These are phyloP conservation scores for Bathelium albidoporum DNA, from an alignment of 495 filamentous ascomycete species.

Conservation along the genomic window DNA sequence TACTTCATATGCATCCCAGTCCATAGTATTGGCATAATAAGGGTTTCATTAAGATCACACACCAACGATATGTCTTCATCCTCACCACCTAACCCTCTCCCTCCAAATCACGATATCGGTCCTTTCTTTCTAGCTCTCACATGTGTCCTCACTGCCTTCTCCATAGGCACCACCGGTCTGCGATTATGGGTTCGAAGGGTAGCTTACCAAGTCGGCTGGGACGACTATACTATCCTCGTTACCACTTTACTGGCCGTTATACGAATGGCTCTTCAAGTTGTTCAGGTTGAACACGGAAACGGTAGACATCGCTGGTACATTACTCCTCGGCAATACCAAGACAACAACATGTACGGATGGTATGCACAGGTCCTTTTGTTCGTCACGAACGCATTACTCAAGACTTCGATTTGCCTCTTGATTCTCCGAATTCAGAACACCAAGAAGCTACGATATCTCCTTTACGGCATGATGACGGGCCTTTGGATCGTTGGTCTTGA, in stretches of 20 bases:
- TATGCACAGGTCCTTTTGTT: conserved; percentile 19
- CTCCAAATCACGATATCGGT: conserved; percentile 15
- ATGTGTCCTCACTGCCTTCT: conserved; percentile 17
- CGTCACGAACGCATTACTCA: conserved; percentile 20
- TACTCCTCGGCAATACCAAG: conserved; percentile 8
- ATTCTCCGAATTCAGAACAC: conserved; percentile 13
- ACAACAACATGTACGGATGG: conserved; percentile 18
- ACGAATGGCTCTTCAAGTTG: conserved; percentile 13
- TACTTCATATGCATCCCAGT: neutral
- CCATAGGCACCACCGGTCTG: conserved; percentile 13
- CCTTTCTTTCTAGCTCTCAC: conserved; percentile 17
- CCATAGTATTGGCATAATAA: neutral
- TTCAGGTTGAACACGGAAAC: conserved; percentile 16
- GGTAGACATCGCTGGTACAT: conserved; percentile 23
- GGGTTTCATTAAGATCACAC: neutral
- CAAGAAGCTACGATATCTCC: conserved; percentile 8
- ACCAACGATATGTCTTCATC: neutral
- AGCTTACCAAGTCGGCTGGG: conserved; percentile 11
- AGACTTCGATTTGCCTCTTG: conserved; percentile 24
- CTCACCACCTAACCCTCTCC: conserved; percentile 7
- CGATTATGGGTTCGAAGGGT: conserved; percentile 17
- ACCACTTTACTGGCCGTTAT: conserved; percentile 7
- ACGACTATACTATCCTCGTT: conserved; percentile 22
- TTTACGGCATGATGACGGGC: conserved; percentile 19
- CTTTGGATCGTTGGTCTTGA: conserved; percentile 6